phyloP scores from a whole-genome alignment of 2,329 filamentous ascomycete genomes.

The Fusarium staphyleae region DNA sequence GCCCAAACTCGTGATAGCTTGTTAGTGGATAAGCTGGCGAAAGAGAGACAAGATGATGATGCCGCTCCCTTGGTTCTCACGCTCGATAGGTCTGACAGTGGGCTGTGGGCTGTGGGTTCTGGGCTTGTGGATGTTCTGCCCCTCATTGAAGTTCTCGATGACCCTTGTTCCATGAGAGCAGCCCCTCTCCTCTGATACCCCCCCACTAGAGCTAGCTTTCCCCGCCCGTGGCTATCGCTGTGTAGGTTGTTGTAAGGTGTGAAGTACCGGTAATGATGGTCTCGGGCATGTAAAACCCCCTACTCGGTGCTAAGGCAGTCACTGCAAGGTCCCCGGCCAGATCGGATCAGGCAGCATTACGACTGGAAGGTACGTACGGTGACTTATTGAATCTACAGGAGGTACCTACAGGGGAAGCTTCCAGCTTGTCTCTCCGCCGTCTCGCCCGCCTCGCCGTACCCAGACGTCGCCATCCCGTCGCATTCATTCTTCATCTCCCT shows the following conservation, averaged over 20 bases:
- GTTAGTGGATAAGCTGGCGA: constrained; percentile 17
- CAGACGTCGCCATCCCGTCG: constrained; percentile 14
- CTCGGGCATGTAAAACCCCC: constrained; percentile 32
- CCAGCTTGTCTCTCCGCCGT: background rate
- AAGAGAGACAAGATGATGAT: constrained; percentile 31
- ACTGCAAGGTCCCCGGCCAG: constrained; percentile 14
- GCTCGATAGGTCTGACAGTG: constrained; percentile 30
- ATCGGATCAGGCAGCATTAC: constrained; percentile 15
- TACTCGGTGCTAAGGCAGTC: constrained; percentile 5
- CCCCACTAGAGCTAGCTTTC: constrained; percentile 33
- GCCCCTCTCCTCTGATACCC: constrained; percentile 18
- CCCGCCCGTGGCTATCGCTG: constrained; percentile 26
- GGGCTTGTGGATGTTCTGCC: constrained; percentile 30
- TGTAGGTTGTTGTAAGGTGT: background rate
- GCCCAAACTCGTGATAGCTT: constrained; percentile 23
- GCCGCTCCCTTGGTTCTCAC: constrained; percentile 21
- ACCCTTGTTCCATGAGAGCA: constrained; percentile 15
- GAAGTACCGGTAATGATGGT: constrained; percentile 10
- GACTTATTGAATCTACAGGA: background rate
- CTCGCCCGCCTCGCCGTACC: constrained; percentile 18
- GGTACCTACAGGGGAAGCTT: background rate
- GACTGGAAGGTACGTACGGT: background rate
- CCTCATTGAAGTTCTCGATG: constrained; percentile 15
- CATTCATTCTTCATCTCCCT: constrained; percentile 30
- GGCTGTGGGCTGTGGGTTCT: constrained; percentile 22